Percentiles rank a stretch among this genome's conserved stretches.
Evolutionary conservation across 495 filamentous ascomycete genomes (phyloP).

Genomic region (Tuber umbilicatum): DNA sequence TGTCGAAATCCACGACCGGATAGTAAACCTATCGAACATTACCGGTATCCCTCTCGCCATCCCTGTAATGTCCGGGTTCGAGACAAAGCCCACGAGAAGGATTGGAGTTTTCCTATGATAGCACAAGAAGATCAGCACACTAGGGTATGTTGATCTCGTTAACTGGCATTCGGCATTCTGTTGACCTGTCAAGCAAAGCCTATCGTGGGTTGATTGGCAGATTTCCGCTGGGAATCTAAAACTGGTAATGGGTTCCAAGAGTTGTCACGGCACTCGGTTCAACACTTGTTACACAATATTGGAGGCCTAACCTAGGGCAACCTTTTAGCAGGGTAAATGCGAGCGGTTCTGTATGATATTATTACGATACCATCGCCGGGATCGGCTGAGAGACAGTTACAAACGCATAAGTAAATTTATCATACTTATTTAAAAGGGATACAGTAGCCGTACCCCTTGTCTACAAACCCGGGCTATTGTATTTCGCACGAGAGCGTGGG

Average conservation of each 20-base stretch:
- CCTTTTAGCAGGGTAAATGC: background rate
- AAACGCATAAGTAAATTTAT: background rate
- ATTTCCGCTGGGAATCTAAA: too few species aligned
- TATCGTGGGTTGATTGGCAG: too few species aligned
- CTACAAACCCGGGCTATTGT: background rate
- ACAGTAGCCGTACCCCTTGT: background rate
- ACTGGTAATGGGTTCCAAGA: background rate
- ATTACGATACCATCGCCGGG: background rate
- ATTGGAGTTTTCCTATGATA: background rate
- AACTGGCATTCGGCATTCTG: background rate
- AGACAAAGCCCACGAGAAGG: background rate
- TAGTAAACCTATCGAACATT: too few species aligned
- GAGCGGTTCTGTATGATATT: background rate
- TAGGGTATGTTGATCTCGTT: background rate
- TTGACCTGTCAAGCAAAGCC: background rate
- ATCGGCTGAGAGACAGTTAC: background rate
- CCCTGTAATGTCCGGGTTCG: background rate
- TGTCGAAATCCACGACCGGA: background rate
- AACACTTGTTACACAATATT: background rate
- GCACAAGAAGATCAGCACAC: background rate
- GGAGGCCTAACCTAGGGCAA: background rate
- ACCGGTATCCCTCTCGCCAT: background rate
- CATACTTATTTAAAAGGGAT: background rate
- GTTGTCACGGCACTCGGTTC: background rate
- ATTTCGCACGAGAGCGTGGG: background rate